Base-by-base conservation (phyloP, 352 stramenopile species). In the Pythium plurisporium region DNA sequence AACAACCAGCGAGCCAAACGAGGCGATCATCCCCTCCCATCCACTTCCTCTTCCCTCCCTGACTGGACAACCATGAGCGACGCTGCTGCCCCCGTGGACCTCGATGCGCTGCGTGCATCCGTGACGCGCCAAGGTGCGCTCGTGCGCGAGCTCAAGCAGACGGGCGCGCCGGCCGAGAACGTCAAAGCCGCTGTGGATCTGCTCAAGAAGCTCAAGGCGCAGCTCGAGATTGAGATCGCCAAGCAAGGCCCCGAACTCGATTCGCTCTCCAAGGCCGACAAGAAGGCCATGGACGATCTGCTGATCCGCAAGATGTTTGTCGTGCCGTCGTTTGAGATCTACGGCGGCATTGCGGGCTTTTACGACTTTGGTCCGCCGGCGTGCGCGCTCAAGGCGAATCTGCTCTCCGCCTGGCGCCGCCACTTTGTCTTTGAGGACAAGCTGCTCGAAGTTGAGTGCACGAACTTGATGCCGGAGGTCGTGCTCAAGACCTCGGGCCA, bases 291-390 rank as follows among this genome's bases (percentile, higher is more conserved):
- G 68, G 97, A 99, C 73, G 96, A 99, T 60, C 71, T 99, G 59
- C 79, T 99, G 19, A 80, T 99, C 66, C 91, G 96, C 51, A 98
- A 98, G 72, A 99, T 99, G 96, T 99, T 99, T 76, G 95, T 99
- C 30, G 90, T 99, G 59, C 97, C 97, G 30, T 96, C 89, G 30
- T 99, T 99, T 69, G 97, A 99, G 78, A 99, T 99, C 61, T 98
- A 99, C 76, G 96, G 96, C 57, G 97, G 97, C 59, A 96, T 99
- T 19, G 97, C 94, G 50, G 97, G 97, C 62, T 93, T 99, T 51
- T 99, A 98, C 76, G 97, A 99, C 83, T 97, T 99, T 62, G 97
- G 97, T 30, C 96, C 96, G 52, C 93, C 95, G 6, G 95, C 92
- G 9, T 98, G 90, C 65, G 89, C 91, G 42, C 73, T 99, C 43